Conservation (phyloP, 805 yeast genomes). For the Peterozyma toletana region DNA sequence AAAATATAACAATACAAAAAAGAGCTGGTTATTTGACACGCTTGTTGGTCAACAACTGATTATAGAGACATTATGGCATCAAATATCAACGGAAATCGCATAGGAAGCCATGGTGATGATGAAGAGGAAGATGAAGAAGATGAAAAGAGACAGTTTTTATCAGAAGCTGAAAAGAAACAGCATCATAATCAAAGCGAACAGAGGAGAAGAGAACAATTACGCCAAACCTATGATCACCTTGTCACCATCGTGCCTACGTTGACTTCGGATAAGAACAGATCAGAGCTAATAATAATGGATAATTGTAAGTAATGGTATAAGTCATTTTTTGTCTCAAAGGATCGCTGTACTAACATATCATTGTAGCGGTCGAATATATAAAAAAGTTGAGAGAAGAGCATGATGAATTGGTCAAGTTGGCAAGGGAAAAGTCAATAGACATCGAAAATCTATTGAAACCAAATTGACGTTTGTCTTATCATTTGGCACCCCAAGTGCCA, state of each 20-base stretch:
- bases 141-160: constrained; percentile 18
- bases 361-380: constrained; percentile 42
- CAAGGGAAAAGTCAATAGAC: too few species aligned
- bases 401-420: constrained; percentile 26
- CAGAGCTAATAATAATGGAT: constrained; percentile 69
- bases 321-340: too few species aligned
- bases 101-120: constrained; percentile 3
- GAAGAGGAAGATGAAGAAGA: constrained; percentile 16
- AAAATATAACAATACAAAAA: too few species aligned
- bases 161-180: constrained; percentile 24
- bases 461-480: too few species aligned
- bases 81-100: constrained; percentile 6
- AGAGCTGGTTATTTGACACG: too few species aligned
- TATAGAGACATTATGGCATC: not conserved
- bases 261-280: constrained; percentile 61
- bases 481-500: too few species aligned
- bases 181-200: constrained; percentile 55
- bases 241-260: constrained; percentile 73
- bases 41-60: too few species aligned
- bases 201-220: constrained; percentile 76
- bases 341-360: too few species aligned
- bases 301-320: constrained; percentile 22
- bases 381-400: constrained; percentile 44
- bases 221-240: constrained; percentile 73
- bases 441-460: too few species aligned